Conservation (phyloP, 225 moss, liverwort and hornwort species). For the Physcomitrellopsis africana region DNA sequence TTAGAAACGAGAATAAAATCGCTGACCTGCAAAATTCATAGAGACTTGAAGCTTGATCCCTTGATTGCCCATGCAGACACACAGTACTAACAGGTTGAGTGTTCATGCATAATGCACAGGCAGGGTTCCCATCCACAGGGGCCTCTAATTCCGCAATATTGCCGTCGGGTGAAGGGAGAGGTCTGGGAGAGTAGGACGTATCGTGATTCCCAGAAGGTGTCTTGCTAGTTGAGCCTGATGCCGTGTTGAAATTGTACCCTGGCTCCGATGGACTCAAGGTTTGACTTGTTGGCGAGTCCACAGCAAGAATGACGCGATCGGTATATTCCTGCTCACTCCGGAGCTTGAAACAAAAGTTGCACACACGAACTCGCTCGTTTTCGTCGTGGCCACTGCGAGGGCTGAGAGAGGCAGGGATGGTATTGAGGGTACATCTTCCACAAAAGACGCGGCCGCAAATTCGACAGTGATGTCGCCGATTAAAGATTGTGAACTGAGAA, state of each 20-base stretch:
- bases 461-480: slow-evolving; percentile 96
- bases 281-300: slow-evolving; percentile 52
- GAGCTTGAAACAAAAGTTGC: slow-evolving; percentile 87
- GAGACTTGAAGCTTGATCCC: slow-evolving; percentile 63
- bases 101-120: slow-evolving; percentile 35
- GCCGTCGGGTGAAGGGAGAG: slow-evolving; percentile 34
- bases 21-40: slow-evolving; percentile 60
- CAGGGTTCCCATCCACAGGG: slow-evolving; percentile 34
- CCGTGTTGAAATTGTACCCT: slow-evolving; percentile 56
- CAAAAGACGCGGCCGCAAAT: slow-evolving; percentile 91
- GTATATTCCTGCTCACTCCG: slow-evolving; percentile 57
- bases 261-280: slow-evolving; percentile 61
- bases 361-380: slow-evolving; percentile 92
- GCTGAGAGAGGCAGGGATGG: slow-evolving; percentile 64
- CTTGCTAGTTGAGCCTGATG: slow-evolving; percentile 34
- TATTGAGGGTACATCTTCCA: slow-evolving; percentile 87
- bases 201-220: slow-evolving; percentile 37
- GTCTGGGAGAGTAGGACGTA: slow-evolving; percentile 28
- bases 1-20: slow-evolving; percentile 11
- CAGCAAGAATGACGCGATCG: slow-evolving; percentile 35
- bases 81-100: slow-evolving; percentile 42
- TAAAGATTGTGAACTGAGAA: slow-evolving; percentile 83
- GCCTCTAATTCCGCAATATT: slow-evolving; percentile 36
- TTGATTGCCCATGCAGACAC: slow-evolving; percentile 51
- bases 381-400: slow-evolving; percentile 70